Base-by-base conservation (phyloP, 139 green algal species). In the Tetraselmis striata region DNA sequence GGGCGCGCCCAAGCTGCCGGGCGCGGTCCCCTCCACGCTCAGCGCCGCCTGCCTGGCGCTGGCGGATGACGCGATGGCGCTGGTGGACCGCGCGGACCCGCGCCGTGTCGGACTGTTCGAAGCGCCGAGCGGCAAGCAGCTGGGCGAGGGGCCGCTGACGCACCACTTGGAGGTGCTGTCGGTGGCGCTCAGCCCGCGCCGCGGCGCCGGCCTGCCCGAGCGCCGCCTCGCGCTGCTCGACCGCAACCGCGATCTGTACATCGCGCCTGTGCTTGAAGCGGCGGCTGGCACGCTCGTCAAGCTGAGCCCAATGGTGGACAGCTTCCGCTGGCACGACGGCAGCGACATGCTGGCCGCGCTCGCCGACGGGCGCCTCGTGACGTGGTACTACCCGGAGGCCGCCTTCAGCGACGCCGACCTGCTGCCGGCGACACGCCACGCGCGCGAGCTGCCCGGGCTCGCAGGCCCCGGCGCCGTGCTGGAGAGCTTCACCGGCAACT, bases 321-420 rank as follows among this genome's bases (percentile, higher is more conserved):
- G 77, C 22, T 87, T 85, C 5, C 23, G 82, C 58, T 97, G 93
- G 93, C 92, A 94, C 83, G 88, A 93, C 83, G 80, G 74, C 5
- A 84, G 84, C 0, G 84, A 90, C 82, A 93, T 94, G 89, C 90
- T 97, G 45, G 89, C 89, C 25, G 90, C 89, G 5, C 83, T 95
- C 59, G 84, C 89, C 23, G 90, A 95, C 82, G 81, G 90, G 32
- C 89, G 85, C 76, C 87, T 95, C 74, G 83, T 89, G 31, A 30
- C 81, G 29, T 95, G 93, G 93, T 94, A 94, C 84, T 92, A 93
- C 83, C 91, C 92, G n/a, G 85, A 88, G 27, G 88, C 88, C 30
- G 86, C 90, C 31, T 94, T 88, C 84, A 84, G 91, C 24, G 92
- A 96, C 85, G 83, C 83, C 30, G 92, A 94, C 74, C 86, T 97